Conservation (phyloP, 495 filamentous ascomycete species). For the Aspergillus incahuasiensis region DNA sequence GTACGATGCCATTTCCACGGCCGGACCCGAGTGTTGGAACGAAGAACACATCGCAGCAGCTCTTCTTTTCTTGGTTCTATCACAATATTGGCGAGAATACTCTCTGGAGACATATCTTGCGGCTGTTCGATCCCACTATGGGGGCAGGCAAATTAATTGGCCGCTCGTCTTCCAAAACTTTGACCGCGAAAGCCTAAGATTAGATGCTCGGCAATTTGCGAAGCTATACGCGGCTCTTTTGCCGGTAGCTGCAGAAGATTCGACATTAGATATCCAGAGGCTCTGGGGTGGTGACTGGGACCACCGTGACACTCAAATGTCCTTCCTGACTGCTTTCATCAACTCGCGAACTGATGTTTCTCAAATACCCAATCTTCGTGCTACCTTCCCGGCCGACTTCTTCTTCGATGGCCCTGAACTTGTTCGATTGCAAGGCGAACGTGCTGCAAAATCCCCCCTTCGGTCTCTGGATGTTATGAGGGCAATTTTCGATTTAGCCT, state of each 20-base stretch:
- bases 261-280: constrained; percentile 66
- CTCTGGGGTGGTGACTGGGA: constrained; percentile 93
- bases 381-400: constrained; percentile 70
- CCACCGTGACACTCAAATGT: constrained; percentile 78
- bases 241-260: constrained; percentile 58
- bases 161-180: constrained; percentile 73
- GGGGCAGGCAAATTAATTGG: constrained; percentile 68
- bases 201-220: constrained; percentile 75
- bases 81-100: constrained; percentile 60
- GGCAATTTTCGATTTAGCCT: constrained; percentile 71
- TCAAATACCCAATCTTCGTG: constrained; percentile 73
- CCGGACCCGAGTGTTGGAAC: constrained; percentile 61
- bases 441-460: constrained; percentile 77
- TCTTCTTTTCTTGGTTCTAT: constrained; percentile 76
- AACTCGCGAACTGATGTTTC: constrained; percentile 74
- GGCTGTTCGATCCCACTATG: constrained; percentile 52
- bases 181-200: constrained; percentile 70
- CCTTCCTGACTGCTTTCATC: constrained; percentile 79
- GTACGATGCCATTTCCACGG: constrained; percentile 60
- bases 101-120: constrained; percentile 69
- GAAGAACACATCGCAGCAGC: constrained; percentile 80
- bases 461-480: constrained; percentile 83
- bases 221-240: constrained; percentile 71
- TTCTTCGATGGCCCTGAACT: constrained; percentile 68
- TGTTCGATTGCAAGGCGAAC: constrained; percentile 64